Percentiles rank a stretch among this genome's conserved stretches.
phyloP scores from a whole-genome alignment of 768 basidiomycete species.

The Kwoniella europaea region DNA sequence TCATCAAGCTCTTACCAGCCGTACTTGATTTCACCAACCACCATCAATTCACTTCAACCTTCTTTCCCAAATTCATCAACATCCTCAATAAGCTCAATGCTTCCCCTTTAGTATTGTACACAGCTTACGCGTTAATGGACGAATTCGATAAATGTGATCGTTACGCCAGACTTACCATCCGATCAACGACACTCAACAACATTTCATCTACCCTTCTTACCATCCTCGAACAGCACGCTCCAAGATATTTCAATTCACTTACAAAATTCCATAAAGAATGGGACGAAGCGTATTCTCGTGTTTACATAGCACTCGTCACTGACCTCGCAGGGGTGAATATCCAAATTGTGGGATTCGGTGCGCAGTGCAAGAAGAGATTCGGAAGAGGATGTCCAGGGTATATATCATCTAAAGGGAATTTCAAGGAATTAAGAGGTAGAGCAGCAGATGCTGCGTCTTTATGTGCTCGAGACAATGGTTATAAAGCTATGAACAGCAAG shows the following conservation, averaged over 20 bases:
- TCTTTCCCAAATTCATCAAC: not conserved
- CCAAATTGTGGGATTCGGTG: conserved; percentile 17
- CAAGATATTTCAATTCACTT: not conserved
- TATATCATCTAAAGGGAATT: not conserved
- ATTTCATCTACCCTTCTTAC: not conserved
- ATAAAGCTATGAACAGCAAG: not conserved
- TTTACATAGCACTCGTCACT: not conserved
- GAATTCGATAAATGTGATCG: not conserved
- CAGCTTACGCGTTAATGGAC: not conserved
- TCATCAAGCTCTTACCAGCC: not conserved
- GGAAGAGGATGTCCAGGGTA: conserved; percentile 15
- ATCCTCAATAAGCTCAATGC: not conserved
- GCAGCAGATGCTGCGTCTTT: not conserved
- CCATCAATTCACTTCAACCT: not conserved
- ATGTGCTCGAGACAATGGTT: not conserved
- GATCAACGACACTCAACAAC: not conserved
- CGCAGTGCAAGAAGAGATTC: conserved; percentile 14
- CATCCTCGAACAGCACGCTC: not conserved
- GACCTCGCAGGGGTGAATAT: conserved; percentile 17
- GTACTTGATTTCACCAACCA: not conserved
- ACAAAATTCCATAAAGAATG: not conserved
- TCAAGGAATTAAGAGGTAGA: not conserved
- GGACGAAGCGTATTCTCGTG: not conserved
- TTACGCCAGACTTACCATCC: not conserved
- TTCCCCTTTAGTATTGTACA: conserved; percentile 4